Evolutionary conservation across 2,329 filamentous ascomycete genomes (phyloP).

Genomic region (Stagonosporopsis vannaccii): DNA sequence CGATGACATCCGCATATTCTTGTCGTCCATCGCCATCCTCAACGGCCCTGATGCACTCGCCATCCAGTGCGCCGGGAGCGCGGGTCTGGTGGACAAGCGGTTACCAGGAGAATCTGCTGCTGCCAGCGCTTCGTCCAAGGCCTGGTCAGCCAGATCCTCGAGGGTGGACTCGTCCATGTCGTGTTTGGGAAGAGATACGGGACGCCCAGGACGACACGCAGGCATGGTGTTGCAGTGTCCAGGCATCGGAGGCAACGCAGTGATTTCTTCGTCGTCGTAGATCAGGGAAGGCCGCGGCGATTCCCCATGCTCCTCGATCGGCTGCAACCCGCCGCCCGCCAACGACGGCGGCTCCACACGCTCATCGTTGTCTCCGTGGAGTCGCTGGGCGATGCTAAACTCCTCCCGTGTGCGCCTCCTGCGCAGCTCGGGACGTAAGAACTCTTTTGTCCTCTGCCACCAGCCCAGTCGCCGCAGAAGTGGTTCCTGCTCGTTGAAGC

Average conservation of each 20-base stretch:
- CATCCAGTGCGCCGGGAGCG: neutral
- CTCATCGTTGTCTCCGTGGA: neutral
- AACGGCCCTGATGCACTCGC: neutral
- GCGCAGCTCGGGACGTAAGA: neutral
- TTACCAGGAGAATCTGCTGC: neutral
- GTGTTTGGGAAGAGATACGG: neutral
- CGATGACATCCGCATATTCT: neutral
- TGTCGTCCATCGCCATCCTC: neutral
- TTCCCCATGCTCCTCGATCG: neutral
- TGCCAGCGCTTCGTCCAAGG: neutral
- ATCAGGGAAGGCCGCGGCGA: too few relatives aligned
- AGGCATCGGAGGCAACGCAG: neutral
- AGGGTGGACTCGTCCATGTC: neutral
- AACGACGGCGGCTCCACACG: neutral
- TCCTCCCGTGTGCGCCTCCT: neutral
- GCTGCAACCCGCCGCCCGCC: neutral
- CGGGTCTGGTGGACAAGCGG: neutral
- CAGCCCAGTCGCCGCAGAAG: neutral
- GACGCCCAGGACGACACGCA: neutral
- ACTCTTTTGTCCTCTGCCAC: neutral
- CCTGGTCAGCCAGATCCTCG: neutral
- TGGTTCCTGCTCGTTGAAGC: neutral
- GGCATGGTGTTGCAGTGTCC: neutral
- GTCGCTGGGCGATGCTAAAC: neutral
- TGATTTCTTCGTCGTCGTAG: neutral